Base-by-base conservation (phyloP, 352 stramenopile species). In the Pythium sp. region DNA sequence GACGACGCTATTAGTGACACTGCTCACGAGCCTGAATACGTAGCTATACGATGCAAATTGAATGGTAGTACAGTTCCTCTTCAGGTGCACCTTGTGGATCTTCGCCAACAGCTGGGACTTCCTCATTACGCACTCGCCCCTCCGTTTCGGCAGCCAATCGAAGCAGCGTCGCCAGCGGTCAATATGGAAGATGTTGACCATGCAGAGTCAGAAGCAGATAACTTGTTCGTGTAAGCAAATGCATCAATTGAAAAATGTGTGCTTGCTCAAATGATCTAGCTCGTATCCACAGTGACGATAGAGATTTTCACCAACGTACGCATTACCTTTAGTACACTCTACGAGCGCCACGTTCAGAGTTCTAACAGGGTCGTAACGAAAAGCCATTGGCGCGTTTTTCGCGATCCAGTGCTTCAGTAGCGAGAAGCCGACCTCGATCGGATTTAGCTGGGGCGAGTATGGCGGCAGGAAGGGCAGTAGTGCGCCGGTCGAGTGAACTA, bases 131-230 rank as follows among this genome's bases (percentile, higher is more conserved):
- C 22, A 9, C 6, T 56, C 0, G 49, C 22, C 0, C 49, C 22
- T 14, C 49, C 49, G 11, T 56, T 20, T 8, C 8, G 49, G 18
- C 49, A 56, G 15, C 8, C 49, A 3, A 6, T 32, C 2, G 49
- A 32, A 1, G 14, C 49, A 56, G 49, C 49, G 18, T n/a, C 9
- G 5, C 49, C 22, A 15, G n/a, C 14, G n/a, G 7, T 32, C 0
- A 56, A 56, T 8, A 56, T 56, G 49, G 49, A 56, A 32, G 49
- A 56, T 7, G n/a, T 56, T 1, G 49, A 56, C 11, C 49, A 56
- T 30, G 49, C 49, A 32, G 9, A 56, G 2, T 56, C 49, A n/a
- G 22, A 56, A 2, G 18, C 5, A 32, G 49, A 56, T 2, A 32
- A 32, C 28, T 4, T 32, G 34, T 38, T 38, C 28, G 15, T 56